Base-by-base conservation (phyloP, 2,329 filamentous ascomycete species). In the Monosporascus sp. region DNA sequence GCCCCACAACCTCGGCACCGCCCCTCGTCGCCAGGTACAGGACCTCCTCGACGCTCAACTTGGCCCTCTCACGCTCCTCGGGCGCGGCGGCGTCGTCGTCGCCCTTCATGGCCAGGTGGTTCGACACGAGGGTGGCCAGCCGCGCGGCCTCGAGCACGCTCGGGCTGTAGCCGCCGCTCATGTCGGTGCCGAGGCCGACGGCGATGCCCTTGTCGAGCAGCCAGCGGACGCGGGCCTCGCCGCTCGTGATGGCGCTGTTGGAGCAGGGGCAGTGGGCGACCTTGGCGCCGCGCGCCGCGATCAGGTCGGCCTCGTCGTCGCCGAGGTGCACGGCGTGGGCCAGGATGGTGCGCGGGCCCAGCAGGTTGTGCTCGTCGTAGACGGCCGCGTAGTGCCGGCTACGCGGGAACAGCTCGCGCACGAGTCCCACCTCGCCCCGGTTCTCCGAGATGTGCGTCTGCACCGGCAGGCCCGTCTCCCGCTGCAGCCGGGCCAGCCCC, bases 391-490 rank as follows among this genome's bases (percentile, higher is more conserved):
- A 97, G 17, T 76, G 80, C 3, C 67, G 67, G 37, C 74, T 71
- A 0, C 79, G 73, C 0, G 89, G 87, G 70, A 95, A 96, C 45
- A 92, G 65, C 9, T 81, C 62, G 17, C 74, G 70, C 2, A 97
- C 92, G 0, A 96, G 79, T 3, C 74, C 74, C 38, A 93, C 75
- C 72, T 97, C 93, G 60, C 75, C 74, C 14, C 72, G 74, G 70
- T 96, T 97, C 69, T 97, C 93, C 0, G 87, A 88, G 51, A 97
- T 84, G 72, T 97, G 93, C 7, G 93, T 97, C 74, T 97, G 93
- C 38, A 92, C 78, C 0, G 87, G 86, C 3, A 93, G 74, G 26
- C 76, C 72, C 3, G 80, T 84, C 50, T 85, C 77, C 7, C 71
- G 70, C 6, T 87, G 87, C 5, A 97, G 71, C 1, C 72, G 65